These are phyloP conservation scores for Raphanus raphanistrum DNA, from an alignment of 345 rosid genomes.

Conservation along the genomic window DNA sequence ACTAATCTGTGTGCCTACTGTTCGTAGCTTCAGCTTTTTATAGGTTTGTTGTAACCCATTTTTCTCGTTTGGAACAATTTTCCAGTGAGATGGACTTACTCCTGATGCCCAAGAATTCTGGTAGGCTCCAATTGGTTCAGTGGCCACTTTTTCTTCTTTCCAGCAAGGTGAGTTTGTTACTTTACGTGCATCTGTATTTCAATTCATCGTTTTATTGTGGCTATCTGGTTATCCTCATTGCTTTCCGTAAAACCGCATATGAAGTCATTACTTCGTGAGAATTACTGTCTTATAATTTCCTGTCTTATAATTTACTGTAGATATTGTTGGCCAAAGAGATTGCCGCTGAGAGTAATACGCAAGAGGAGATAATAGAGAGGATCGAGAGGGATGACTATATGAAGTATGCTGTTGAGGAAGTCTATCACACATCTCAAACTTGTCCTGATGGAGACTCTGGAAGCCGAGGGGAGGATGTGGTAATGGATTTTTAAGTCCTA, in stretches of 20 bases:
- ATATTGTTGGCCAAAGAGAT: conserved; percentile 88
- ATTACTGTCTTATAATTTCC: neutral
- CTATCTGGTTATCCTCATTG: conserved; percentile 1
- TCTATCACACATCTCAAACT: conserved; percentile 58
- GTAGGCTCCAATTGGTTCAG: conserved; percentile 74
- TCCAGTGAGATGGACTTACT: conserved; percentile 91
- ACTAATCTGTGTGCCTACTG: conserved; percentile 16
- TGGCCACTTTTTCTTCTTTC: conserved; percentile 99
- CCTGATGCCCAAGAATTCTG: conserved; percentile 91
- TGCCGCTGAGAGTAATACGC: conserved; percentile 70
- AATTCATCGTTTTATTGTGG: conserved; percentile 2
- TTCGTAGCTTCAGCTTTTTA: conserved; percentile 5
- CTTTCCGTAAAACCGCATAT: conserved; percentile 10
- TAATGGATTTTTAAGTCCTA: conserved; percentile 33
- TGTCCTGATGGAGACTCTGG: conserved; percentile 74
- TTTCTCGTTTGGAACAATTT: conserved; percentile 16
- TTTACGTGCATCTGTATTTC: conserved; percentile 2
- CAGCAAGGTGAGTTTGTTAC: conserved; percentile 70
- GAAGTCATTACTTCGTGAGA: neutral
- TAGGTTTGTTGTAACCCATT: neutral
- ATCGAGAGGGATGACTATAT: conserved; percentile 82
- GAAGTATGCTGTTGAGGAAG: conserved; percentile 97
- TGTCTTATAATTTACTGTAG: conserved; percentile 36
- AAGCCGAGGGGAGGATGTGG: conserved; percentile 93
- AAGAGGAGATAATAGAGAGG: conserved; percentile 88